A percentile compares a stretch with the other conserved stretches of the same genome.
Conservation (phyloP, 768 basidiomycete species). For the Tulasnella sp. region DNA sequence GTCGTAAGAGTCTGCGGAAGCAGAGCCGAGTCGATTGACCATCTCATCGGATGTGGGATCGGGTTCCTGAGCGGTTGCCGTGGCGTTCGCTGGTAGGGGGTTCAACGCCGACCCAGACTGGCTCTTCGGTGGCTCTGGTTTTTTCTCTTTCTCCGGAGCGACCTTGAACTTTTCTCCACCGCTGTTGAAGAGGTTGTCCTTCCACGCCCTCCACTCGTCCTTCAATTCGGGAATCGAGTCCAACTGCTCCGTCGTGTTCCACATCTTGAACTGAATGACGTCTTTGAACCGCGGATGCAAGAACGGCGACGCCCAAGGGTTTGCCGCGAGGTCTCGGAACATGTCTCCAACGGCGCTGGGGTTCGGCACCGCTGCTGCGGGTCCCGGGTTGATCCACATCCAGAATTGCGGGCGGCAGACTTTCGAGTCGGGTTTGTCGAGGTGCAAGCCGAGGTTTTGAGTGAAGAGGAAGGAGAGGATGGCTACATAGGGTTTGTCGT, state of each 20-base stretch:
- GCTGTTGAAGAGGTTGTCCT: constrained; percentile 80
- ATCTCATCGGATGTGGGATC: constrained; percentile 43
- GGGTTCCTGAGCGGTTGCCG: neutral
- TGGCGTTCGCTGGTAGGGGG: constrained; percentile 31
- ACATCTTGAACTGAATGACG: constrained; percentile 89
- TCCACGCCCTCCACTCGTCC: constrained; percentile 80
- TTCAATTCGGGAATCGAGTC: constrained; percentile 86
- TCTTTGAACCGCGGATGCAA: constrained; percentile 88
- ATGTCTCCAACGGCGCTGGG: constrained; percentile 76
- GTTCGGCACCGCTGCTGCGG: constrained; percentile 84
- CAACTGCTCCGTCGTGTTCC: constrained; percentile 97
- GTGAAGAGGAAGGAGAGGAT: constrained; percentile 95
- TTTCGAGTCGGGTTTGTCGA: constrained; percentile 43
- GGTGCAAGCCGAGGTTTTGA: constrained; percentile 83
- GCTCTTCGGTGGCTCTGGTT: constrained; percentile 15
- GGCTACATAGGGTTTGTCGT: constrained; percentile 96
- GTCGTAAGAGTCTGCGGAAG: constrained; percentile 83
- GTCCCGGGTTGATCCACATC: constrained; percentile 98
- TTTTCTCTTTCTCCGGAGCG: constrained; percentile 42
- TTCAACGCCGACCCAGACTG: constrained; percentile 37
- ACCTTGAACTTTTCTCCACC: constrained; percentile 66
- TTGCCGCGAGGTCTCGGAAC: constrained; percentile 69
- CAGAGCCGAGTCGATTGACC: constrained; percentile 81
- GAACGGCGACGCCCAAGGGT: constrained; percentile 95
- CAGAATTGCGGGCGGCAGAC: constrained; percentile 90